Conservation (phyloP, 371 early-diverging fungal genomes). For the Rhizopus sp. region DNA sequence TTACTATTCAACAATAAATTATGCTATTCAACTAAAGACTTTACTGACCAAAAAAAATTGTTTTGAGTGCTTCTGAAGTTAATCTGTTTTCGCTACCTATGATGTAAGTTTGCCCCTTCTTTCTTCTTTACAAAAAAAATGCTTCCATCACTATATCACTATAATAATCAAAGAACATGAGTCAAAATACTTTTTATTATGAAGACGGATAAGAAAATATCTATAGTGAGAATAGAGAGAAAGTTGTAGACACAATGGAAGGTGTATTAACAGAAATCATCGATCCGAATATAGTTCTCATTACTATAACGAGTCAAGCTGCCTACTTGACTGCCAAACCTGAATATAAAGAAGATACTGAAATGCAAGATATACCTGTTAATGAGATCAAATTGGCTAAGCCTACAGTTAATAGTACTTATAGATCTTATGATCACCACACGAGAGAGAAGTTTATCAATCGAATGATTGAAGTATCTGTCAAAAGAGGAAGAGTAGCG, state of each 20-base stretch:
- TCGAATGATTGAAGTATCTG: conserved; percentile 4
- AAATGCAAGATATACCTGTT: conserved; percentile 6
- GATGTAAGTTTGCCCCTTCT: no score
- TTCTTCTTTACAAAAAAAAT: no score
- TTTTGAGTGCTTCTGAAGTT: no score
- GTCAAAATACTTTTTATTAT: conserved; percentile 12
- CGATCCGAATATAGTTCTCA: conserved; percentile 10
- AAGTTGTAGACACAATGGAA: conserved; percentile 18
- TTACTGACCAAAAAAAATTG: no score
- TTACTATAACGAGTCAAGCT: conserved; percentile 7
- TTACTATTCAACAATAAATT: no score
- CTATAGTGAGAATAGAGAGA: conserved; percentile 16
- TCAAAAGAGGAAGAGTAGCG: conserved; percentile 3
- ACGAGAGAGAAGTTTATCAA: conserved; percentile 8
- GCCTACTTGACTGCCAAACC: conserved; percentile 13
- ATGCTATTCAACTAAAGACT: no score
- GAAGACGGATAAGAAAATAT: conserved; percentile 11
- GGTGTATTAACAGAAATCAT: conserved; percentile 14
- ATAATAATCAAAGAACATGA: no score
- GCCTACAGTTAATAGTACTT: conserved; percentile 3
- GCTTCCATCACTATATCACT: no score
- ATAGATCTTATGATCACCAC: conserved; percentile 9
- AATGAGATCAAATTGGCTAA: conserved; percentile 6
- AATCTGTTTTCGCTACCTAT: no score
- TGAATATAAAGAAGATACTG: conserved; percentile 10